Conservation (phyloP, 1,284 basidiomycete genomes). For the Cryptococcus amylolentus region DNA sequence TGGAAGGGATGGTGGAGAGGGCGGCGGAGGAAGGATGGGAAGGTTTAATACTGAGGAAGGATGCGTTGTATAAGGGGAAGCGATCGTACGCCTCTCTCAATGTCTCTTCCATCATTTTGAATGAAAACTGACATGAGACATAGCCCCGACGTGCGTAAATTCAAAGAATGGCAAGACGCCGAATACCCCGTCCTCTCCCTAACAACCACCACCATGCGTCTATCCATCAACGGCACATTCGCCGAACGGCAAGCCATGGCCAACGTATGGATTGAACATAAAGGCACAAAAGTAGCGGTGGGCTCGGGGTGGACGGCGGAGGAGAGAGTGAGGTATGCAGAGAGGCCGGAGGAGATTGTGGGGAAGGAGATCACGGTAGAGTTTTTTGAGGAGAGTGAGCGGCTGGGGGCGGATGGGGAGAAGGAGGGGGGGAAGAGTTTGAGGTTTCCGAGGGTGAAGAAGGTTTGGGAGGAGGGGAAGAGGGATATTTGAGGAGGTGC, state of each 20-base stretch:
- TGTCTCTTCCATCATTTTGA: neutral
- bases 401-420: conserved; percentile 13
- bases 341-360: conserved; percentile 35
- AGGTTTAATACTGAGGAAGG: conserved; percentile 42
- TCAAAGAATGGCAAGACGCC: conserved; percentile 46
- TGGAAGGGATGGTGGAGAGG: conserved; percentile 34
- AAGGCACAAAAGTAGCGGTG: conserved; percentile 37
- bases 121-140: neutral
- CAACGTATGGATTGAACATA: conserved; percentile 41
- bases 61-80: conserved; percentile 38
- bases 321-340: conserved; percentile 38
- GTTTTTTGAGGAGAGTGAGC: conserved; percentile 43
- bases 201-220: conserved; percentile 30
- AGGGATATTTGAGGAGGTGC: conserved; percentile 19
- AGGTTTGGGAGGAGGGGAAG: conserved; percentile 40
- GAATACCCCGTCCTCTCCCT: conserved; percentile 38
- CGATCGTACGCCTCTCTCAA: conserved; percentile 28
- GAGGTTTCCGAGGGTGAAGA: conserved; percentile 45
- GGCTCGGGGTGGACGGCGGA: conserved; percentile 43
- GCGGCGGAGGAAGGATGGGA: conserved; percentile 45
- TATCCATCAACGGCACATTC: conserved; percentile 36
- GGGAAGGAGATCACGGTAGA: conserved; percentile 47
- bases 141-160: conserved; percentile 42
- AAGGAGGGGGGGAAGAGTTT: conserved; percentile 25
- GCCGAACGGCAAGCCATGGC: conserved; percentile 34